Percentiles rank a stretch among this genome's conserved stretches.
phyloP scores from a whole-genome alignment of 2,329 filamentous ascomycete species.

The Juglanconis sp. region DNA sequence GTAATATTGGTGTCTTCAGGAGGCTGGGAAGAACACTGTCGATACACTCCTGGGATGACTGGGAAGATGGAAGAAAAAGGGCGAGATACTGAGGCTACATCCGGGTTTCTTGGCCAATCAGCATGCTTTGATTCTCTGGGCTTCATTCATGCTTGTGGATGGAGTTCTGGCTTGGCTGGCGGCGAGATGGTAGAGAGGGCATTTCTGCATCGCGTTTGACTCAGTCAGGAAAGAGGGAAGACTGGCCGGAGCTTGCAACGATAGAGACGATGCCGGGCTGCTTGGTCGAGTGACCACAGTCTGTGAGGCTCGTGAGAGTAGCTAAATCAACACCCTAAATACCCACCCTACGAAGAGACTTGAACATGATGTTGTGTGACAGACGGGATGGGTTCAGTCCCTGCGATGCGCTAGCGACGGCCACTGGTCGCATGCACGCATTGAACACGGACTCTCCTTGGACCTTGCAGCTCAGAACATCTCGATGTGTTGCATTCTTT shows the following conservation, averaged over 20 bases:
- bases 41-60: constrained; percentile 14
- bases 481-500: neutral
- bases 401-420: neutral
- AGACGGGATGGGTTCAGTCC: neutral
- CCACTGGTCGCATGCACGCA: neutral
- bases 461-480: neutral
- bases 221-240: neutral
- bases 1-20: constrained; percentile 16
- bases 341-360: neutral
- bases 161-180: constrained; percentile 3
- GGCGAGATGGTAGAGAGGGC: constrained; percentile 7
- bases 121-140: constrained; percentile 1
- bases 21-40: constrained; percentile 11
- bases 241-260: constrained; percentile 6
- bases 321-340: constrained; percentile 15
- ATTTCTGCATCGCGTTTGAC: constrained; percentile 6
- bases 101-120: constrained; percentile 8
- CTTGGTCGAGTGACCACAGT: constrained; percentile 21
- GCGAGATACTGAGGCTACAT: constrained; percentile 9
- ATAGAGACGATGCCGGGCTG: constrained; percentile 14
- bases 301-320: constrained; percentile 15
- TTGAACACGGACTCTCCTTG: neutral
- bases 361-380: neutral
- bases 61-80: constrained; percentile 1
- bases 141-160: constrained; percentile 2